Base-by-base conservation (phyloP, 2,329 filamentous ascomycete species). In the Zymoseptoria brevis region DNA sequence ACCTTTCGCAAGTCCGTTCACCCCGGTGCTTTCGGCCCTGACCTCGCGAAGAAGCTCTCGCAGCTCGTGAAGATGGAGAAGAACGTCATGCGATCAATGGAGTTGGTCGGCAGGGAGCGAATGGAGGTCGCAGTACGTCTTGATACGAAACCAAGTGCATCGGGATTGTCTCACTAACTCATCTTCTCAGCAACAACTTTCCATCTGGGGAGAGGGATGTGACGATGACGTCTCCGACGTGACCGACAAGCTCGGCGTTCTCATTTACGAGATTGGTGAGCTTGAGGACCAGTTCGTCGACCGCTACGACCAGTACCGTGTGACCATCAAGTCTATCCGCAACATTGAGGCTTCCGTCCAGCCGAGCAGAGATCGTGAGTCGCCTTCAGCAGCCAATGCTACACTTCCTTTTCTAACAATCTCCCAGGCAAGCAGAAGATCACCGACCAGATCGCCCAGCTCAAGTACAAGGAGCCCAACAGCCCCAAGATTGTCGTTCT, bases 51-150 rank as follows among this genome's bases (percentile, higher is more conserved):
- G 84, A 99, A 99, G 83, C 87, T 99, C 63, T 90, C 92, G 49
- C 90, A 96, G 79, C 84, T 99, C 56, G 94, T 99, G 64, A 99
- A 99, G 85, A 99, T 99, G 94, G 94, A 99, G 80, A 99, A 99
- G 86, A 97, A 99, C 74, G 90, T 96, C 59, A 99, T 99, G 94
- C 90, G 94, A 76, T 96, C 91, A 75, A 87, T 97, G 82, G 94
- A 99, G 75, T 83, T 90, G 54, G 94, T 97, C 57, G 91, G 91
- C 52, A 87, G 91, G 72, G 94, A 99, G 81, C 87, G 94, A 69
- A 97, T 97, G 91, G 94, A 97, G 71, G 93, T 96, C 67, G 94
- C 94, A 72, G 91, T 96, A 88, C 72, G 90, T 83, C 41, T 50
- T 41, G 9, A 41, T 4, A 22, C 8, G 11, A 45, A 24, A 45